Evolutionary conservation across 495 filamentous ascomycete species (phyloP).

Genomic region (Extremus antarcticus): DNA sequence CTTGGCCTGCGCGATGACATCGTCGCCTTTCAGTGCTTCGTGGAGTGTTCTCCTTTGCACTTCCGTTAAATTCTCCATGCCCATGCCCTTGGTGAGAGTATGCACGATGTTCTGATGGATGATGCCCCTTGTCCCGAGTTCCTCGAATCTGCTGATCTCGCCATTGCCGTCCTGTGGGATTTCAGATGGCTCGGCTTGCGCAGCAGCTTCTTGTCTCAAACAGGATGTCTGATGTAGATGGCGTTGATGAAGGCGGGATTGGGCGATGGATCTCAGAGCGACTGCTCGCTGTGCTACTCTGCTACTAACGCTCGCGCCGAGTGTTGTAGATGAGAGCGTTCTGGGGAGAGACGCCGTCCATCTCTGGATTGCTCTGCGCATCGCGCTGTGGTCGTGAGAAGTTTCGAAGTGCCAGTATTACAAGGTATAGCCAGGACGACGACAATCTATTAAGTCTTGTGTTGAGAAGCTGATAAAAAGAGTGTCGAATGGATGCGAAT

Average conservation of each 20-base stretch:
- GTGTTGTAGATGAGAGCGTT: constrained; percentile 10
- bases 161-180: background rate
- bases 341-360: constrained; percentile 28
- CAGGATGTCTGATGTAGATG: constrained; percentile 14
- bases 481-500: background rate
- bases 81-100: constrained; percentile 63
- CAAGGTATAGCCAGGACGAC: too few relatives aligned
- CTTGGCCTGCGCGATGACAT: constrained; percentile 48
- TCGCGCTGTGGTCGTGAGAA: constrained; percentile 3
- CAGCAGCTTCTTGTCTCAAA: constrained; percentile 14
- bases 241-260: background rate
- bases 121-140: constrained; percentile 50
- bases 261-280: background rate
- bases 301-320: background rate
- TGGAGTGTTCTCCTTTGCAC: constrained; percentile 82
- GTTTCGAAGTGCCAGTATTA: background rate
- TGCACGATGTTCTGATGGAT: constrained; percentile 55
- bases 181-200: background rate
- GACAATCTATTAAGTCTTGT: background rate
- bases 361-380: constrained; percentile 27
- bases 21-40: constrained; percentile 60
- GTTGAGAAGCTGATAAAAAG: background rate
- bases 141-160: constrained; percentile 53
- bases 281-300: background rate
- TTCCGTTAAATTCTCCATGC: constrained; percentile 75